Percentiles rank a stretch among this genome's conserved stretches.
Evolutionary conservation across 345 rosid species (phyloP).

Genomic region (Pugionium cornutum): DNA sequence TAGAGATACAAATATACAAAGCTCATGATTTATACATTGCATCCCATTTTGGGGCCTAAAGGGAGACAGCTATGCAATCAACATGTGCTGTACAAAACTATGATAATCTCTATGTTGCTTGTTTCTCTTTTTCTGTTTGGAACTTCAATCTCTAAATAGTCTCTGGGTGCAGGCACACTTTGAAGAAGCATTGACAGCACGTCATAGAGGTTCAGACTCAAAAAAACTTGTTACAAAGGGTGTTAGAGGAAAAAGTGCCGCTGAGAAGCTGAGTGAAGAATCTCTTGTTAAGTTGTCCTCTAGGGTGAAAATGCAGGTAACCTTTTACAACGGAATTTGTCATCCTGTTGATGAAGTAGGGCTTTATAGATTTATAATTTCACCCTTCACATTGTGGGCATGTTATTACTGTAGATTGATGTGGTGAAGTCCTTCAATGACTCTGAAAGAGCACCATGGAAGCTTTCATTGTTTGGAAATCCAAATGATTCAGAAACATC

Average conservation of each 20-base stretch:
- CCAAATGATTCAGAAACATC: constrained; percentile 92
- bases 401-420: constrained; percentile 56
- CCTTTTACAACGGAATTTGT: background rate
- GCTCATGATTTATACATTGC: constrained; percentile 10
- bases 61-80: constrained; percentile 8
- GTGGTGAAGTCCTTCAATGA: constrained; percentile 83
- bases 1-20: constrained; percentile 1
- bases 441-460: constrained; percentile 86
- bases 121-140: background rate
- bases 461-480: constrained; percentile 90
- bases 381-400: constrained; percentile 22
- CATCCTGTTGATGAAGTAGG: constrained; percentile 16
- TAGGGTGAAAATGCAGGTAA: constrained; percentile 85
- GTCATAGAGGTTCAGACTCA: constrained; percentile 70
- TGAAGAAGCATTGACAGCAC: constrained; percentile 88
- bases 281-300: constrained; percentile 83
- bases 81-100: constrained; percentile 13
- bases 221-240: constrained; percentile 69
- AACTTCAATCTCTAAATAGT: constrained; percentile 23
- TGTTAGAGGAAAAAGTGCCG: constrained; percentile 70
- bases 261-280: constrained; percentile 85
- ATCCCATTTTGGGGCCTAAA: constrained; percentile 10
- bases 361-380: constrained; percentile 10
- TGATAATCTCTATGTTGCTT: background rate
- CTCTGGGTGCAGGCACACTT: constrained; percentile 71